Evolutionary conservation across 2,329 filamentous ascomycete genomes (phyloP), one percentile per base, ranked within the genome.

Genomic region (Sporothrix humicola): DNA sequence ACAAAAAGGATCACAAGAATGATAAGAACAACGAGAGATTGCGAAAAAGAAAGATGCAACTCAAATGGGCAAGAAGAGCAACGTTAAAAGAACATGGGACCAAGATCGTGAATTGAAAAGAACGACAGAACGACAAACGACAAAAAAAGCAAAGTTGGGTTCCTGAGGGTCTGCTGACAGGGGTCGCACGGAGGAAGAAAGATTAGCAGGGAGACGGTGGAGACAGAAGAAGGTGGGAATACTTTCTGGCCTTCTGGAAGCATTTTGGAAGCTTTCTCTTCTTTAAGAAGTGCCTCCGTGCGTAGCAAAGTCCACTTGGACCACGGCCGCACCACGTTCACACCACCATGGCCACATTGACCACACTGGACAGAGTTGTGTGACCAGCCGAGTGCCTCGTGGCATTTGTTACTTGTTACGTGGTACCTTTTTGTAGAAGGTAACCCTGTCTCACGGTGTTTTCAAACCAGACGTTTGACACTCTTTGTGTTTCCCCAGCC

Each of bases 401-500:
- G 37, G 42, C 42, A 50, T 15, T 20, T 50, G 15, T 68, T 37
- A 7, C 7, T 31, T 52, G 20, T 31, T 50, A 44, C 23, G 15
- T 52, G 3, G 7, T 4, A 15, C 13, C 6, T 61, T 61, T n/a
- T 61, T 61, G 12, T 42, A 17, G 26, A 13, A 9, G 54, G 23
- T n/a, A 8, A 9, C 56, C 23, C 15, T 68, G 63, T 68, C 63
- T 52, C 63, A 68, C 46, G 10, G 44, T 66, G 63, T 48, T 6
- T 23, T 13, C 63, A 48, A 17, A 48, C 7, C 7, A 12, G 42
- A 65, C 61, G 42, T 65, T 46, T 65, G 61, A 65, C 61, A 65
- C 61, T 65, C 61, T 48, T 65, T 65, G 61, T 65, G 61, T 65
- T 65, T 52, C 46, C 63, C 63, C 13, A 68, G 63, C 63, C 46